Conservation (phyloP, 805 yeast genomes). For the Diddensiella santjacobensis region DNA sequence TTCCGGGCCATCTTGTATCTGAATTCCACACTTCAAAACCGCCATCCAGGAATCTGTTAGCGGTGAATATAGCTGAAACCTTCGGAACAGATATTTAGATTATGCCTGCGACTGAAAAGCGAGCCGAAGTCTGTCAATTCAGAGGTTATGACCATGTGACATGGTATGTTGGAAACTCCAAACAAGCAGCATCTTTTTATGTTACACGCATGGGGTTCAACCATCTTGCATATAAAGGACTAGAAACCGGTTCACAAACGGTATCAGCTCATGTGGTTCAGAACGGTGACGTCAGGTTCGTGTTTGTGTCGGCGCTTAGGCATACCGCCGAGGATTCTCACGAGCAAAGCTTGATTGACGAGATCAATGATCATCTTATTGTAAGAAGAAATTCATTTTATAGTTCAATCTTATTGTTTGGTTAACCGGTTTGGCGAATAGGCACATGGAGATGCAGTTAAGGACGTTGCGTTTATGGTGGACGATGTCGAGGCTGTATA, state of each 20-base stretch:
- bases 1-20: no score
- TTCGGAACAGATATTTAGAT: no score
- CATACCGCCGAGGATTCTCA: slow-evolving; percentile 27
- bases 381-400: slow-evolving; percentile 3
- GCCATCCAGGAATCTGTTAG: no score
- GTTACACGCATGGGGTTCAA: slow-evolving; percentile 58
- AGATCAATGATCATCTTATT: slow-evolving; percentile 45
- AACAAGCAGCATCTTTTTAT: slow-evolving; percentile 54
- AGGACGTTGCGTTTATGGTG: slow-evolving; percentile 69
- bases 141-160: slow-evolving; percentile 57
- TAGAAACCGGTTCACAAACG: slow-evolving; percentile 62
- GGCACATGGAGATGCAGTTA: slow-evolving; percentile 76
- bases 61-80: no score
- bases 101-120: background rate
- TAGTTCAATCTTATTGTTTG: background rate
- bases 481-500: slow-evolving; percentile 45
- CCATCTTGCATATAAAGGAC: slow-evolving; percentile 58
- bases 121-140: background rate
- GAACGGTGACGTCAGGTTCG: slow-evolving; percentile 53
- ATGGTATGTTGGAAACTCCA: slow-evolving; percentile 72
- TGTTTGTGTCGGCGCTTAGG: slow-evolving; percentile 40
- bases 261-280: slow-evolving; percentile 57
- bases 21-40: no score
- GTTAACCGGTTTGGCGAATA: background rate
- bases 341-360: slow-evolving; percentile 29